phyloP scores from a whole-genome alignment of 768 basidiomycete species.

The Butyriboletus loyo region DNA sequence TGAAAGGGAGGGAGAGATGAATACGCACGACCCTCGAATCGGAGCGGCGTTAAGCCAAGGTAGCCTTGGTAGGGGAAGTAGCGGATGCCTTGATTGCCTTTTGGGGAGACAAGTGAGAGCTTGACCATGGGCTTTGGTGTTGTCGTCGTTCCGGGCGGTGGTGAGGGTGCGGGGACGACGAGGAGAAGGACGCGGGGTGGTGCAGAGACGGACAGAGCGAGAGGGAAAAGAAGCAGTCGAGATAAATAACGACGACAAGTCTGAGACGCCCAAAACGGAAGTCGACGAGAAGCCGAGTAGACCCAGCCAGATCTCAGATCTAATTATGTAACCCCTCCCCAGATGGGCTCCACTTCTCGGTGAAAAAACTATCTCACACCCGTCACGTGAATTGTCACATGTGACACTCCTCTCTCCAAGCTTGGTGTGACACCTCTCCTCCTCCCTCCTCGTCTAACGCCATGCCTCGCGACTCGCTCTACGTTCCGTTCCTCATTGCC shows the following conservation, averaged over 20 bases:
- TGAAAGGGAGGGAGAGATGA: constrained; percentile 1
- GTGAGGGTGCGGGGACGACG: constrained; percentile 16
- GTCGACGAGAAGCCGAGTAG: constrained; percentile 30
- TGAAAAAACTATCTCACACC: not conserved
- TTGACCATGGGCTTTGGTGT: constrained; percentile 54
- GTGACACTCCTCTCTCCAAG: constrained; percentile 8
- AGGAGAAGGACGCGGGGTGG: constrained; percentile 10
- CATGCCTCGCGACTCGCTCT: constrained; percentile 64
- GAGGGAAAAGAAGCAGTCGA: constrained; percentile 30
- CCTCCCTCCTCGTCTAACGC: constrained; percentile 2
- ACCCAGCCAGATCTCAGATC: constrained; percentile 29
- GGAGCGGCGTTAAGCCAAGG: constrained; percentile 77
- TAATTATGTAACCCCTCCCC: not conserved
- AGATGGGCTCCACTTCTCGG: not conserved
- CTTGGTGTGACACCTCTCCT: constrained; percentile 5
- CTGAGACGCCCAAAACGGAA: constrained; percentile 26
- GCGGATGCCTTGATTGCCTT: constrained; percentile 66
- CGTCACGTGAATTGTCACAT: constrained; percentile 22
- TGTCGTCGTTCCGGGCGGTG: constrained; percentile 12
- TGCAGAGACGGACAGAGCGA: constrained; percentile 13
- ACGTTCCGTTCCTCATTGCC: constrained; percentile 74
- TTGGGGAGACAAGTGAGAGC: constrained; percentile 61
- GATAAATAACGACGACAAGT: constrained; percentile 33
- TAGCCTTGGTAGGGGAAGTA: constrained; percentile 76
- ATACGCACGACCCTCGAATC: constrained; percentile 68